Evolutionary conservation across 1,284 basidiomycete species (phyloP).

Genomic region (Papiliotrema fonsecae): DNA sequence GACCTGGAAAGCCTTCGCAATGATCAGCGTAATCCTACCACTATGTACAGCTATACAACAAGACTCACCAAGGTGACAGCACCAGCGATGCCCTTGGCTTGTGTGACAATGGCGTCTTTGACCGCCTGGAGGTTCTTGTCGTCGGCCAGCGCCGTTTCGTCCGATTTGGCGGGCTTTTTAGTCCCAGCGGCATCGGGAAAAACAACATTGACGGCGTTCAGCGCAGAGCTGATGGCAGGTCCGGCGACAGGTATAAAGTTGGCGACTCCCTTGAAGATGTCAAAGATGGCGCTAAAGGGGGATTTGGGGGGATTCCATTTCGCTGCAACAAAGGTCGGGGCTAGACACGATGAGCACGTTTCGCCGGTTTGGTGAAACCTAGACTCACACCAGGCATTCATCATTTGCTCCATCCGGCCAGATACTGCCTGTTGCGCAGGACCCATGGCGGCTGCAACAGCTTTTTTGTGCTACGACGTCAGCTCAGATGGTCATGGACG

Average conservation of each 20-base stretch:
- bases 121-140: background rate
- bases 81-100: background rate
- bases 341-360: background rate
- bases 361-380: background rate
- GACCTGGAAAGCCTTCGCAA: background rate
- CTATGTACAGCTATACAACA: background rate
- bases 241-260: background rate
- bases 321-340: background rate
- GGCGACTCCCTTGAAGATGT: background rate
- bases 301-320: background rate
- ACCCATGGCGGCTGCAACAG: no score
- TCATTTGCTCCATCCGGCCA: no score
- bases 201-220: background rate
- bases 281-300: background rate
- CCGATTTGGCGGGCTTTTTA: no score
- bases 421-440: no score
- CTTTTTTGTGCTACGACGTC: no score
- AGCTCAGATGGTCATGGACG: no score
- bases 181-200: no score
- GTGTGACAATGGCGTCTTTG: background rate
- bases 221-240: background rate
- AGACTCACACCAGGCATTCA: background rate
- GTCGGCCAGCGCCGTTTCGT: no score
- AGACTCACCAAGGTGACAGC: background rate
- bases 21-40: background rate